phyloP scores from a whole-genome alignment of 1,139 yeast genomes.

The Suhomyces wounanorum region DNA sequence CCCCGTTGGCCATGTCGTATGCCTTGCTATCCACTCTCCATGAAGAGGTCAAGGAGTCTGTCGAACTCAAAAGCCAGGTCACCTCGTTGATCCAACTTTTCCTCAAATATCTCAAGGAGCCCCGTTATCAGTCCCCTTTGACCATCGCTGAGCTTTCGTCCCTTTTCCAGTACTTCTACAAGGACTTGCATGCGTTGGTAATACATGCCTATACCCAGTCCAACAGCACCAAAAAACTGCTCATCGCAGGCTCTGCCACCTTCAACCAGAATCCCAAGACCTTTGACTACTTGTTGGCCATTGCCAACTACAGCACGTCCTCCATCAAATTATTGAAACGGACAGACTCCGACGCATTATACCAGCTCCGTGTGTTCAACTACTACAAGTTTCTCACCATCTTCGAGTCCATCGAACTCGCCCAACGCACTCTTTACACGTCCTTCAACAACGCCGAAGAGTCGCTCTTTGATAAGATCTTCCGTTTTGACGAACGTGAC shows the following conservation, averaged over 20 bases:
- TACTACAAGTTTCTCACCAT: constrained; percentile 42
- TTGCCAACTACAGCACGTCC: constrained; percentile 44
- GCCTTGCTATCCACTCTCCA: constrained; percentile 12
- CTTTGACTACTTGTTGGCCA: constrained; percentile 47
- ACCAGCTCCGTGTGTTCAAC: constrained; percentile 45
- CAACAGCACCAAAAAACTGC: constrained; percentile 41
- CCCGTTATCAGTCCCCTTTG: constrained; percentile 46
- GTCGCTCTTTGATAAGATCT: constrained; percentile 41
- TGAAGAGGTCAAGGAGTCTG: constrained; percentile 15
- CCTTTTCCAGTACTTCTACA: constrained; percentile 38
- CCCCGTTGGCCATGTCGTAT: constrained; percentile 5
- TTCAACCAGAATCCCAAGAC: constrained; percentile 34
- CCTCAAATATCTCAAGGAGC: constrained; percentile 43
- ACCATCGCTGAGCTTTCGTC: constrained; percentile 37
- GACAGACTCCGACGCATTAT: constrained; percentile 38
- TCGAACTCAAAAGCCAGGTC: constrained; percentile 26
- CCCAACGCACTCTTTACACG: constrained; percentile 35
- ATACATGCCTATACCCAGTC: constrained; percentile 40
- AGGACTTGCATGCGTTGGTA: constrained; percentile 40
- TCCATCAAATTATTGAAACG: constrained; percentile 43
- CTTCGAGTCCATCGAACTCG: constrained; percentile 35
- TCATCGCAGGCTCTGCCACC: constrained; percentile 32
- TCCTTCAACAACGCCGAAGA: constrained; percentile 30
- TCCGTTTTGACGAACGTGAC: constrained; percentile 43
- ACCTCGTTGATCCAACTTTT: constrained; percentile 31